Conservation (phyloP, 768 basidiomycete species). For the Tulasnella sp. region DNA sequence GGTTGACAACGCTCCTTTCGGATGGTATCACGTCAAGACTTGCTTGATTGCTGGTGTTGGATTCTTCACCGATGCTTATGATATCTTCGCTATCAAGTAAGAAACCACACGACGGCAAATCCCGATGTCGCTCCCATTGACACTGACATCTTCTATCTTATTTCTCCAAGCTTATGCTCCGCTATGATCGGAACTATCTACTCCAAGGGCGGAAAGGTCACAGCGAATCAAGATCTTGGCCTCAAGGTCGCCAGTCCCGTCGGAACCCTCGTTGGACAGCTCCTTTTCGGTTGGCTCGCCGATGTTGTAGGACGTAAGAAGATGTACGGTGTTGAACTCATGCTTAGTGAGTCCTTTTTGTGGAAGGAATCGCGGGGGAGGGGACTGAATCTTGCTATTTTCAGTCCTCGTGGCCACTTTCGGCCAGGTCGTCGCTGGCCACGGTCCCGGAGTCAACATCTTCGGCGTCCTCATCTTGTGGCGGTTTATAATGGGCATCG, state of each 20-base stretch:
- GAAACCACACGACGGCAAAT: slow-evolving; percentile 47
- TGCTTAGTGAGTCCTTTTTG: slow-evolving; percentile 39
- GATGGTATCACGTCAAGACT: slow-evolving; percentile 74
- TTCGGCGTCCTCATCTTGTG: slow-evolving; percentile 71
- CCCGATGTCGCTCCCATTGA: slow-evolving; percentile 57
- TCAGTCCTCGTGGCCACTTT: slow-evolving; percentile 63
- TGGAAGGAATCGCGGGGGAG: not conserved
- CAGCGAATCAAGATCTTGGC: slow-evolving; percentile 58
- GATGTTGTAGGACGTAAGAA: slow-evolving; percentile 51
- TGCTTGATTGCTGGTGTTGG: slow-evolving; percentile 52
- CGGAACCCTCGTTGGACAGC: slow-evolving; percentile 63
- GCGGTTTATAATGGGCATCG: slow-evolving; percentile 63
- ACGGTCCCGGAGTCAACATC: slow-evolving; percentile 53
- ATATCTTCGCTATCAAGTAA: slow-evolving; percentile 75
- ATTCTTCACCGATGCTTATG: slow-evolving; percentile 83
- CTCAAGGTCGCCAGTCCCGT: slow-evolving; percentile 68
- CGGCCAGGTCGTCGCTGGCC: slow-evolving; percentile 64
- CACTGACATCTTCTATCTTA: not conserved
- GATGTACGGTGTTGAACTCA: slow-evolving; percentile 52
- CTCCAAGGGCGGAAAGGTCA: slow-evolving; percentile 31
- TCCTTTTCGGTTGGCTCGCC: slow-evolving; percentile 67
- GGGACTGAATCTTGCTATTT: not conserved
- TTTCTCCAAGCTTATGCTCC: slow-evolving; percentile 43
- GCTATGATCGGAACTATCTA: slow-evolving; percentile 13
- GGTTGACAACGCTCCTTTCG: slow-evolving; percentile 78